A percentile compares a stretch with the other conserved stretches of the same genome.
Evolutionary conservation across 108 stramenopile species (phyloP).

Genomic region (Nitzschia putrida): DNA sequence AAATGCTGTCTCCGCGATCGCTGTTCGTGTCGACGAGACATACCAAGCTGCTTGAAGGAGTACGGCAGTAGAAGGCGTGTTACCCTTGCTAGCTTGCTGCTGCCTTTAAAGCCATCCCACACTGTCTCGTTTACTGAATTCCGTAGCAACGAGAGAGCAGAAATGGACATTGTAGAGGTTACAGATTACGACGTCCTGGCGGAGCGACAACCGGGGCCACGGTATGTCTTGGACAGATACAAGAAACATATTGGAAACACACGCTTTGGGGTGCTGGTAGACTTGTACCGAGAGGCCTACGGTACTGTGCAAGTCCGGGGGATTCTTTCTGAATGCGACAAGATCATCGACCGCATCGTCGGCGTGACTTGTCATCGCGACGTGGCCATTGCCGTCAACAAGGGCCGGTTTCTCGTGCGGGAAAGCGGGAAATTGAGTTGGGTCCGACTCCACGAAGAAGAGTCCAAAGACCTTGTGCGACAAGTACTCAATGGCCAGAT

Average conservation of each 20-base stretch:
- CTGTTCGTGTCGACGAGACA: no score
- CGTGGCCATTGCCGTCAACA: constrained; percentile 10
- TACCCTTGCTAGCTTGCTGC: no score
- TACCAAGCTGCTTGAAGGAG: no score
- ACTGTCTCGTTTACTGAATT: no score
- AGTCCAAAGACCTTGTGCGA: constrained; percentile 11
- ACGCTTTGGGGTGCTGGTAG: constrained; percentile 26
- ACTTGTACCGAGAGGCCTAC: constrained; percentile 25
- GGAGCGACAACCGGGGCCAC: constrained; percentile 12
- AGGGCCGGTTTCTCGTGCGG: constrained; percentile 30
- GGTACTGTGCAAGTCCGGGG: constrained; percentile 9
- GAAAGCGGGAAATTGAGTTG: constrained; percentile 7
- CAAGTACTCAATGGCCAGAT: constrained; percentile 14
- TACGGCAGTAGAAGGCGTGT: no score
- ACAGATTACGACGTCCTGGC: constrained; percentile 30
- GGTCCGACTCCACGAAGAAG: constrained; percentile 22
- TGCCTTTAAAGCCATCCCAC: no score
- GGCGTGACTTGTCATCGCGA: constrained; percentile 22
- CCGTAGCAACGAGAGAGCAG: no score
- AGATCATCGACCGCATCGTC: constrained; percentile 21
- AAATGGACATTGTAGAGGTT: not conserved
- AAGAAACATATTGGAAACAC: constrained; percentile 33
- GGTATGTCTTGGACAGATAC: constrained; percentile 23
- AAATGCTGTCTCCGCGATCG: no score
- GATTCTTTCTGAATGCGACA: constrained; percentile 23